Percentiles rank a stretch among this genome's conserved stretches.
These are phyloP conservation scores for Alternaria triticimaculans DNA, from an alignment of 2,329 filamentous ascomycete genomes.

Conservation along the genomic window DNA sequence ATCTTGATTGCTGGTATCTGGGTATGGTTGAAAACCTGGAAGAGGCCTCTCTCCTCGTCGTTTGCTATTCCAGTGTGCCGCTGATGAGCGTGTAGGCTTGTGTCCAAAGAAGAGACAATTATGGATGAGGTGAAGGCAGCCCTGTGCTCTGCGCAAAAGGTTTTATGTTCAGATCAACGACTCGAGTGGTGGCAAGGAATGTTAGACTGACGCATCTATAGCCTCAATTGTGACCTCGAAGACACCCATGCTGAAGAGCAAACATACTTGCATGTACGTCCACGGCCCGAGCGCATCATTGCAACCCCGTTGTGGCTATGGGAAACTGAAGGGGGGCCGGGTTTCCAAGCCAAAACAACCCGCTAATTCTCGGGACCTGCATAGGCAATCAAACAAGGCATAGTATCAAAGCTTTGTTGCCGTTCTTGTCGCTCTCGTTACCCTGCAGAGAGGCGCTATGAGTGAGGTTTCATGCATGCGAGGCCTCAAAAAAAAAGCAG, in stretches of 20 bases:
- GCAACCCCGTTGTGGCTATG: background rate
- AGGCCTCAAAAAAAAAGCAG: background rate
- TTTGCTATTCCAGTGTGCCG: background rate
- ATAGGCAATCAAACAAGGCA: background rate
- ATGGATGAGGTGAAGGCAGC: background rate
- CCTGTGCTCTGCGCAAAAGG: background rate
- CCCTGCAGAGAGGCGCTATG: background rate
- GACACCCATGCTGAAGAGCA: conserved; percentile 8
- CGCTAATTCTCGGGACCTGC: background rate
- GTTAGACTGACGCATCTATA: background rate
- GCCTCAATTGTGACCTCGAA: background rate
- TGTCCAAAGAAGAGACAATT: background rate
- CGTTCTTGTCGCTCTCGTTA: background rate
- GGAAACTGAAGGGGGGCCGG: background rate
- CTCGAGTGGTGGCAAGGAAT: background rate
- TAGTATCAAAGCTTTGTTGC: conserved; percentile 1
- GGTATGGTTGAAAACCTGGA: background rate
- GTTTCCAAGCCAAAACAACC: background rate
- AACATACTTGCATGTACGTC: conserved; percentile 4
- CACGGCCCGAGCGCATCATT: background rate
- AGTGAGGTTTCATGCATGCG: background rate
- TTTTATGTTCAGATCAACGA: background rate
- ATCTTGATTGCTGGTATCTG: conserved; percentile 8
- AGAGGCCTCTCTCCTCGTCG: background rate
- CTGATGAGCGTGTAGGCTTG: background rate